Conservation (phyloP, 495 filamentous ascomycete species). For the Penicillium parvum region DNA sequence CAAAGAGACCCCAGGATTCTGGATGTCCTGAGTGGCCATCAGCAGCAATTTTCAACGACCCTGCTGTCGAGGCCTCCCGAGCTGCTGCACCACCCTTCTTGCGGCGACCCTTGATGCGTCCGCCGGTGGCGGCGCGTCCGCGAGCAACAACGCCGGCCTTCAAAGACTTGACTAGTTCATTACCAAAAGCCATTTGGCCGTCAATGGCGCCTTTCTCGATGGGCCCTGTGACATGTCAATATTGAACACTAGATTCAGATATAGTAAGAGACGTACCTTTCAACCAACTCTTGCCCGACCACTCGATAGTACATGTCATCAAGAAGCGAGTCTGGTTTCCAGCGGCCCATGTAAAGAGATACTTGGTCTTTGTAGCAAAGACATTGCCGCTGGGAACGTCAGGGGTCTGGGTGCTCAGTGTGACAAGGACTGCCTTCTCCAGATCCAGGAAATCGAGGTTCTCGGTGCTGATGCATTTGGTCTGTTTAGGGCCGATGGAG, state of each 20-base stretch:
- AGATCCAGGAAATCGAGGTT: slow-evolving; percentile 76
- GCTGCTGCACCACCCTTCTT: slow-evolving; percentile 50
- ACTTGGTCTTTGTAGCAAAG: slow-evolving; percentile 87
- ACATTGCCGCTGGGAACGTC: slow-evolving; percentile 94
- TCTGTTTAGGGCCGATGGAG: slow-evolving; percentile 87
- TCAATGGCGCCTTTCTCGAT: slow-evolving; percentile 96
- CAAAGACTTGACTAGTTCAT: slow-evolving; percentile 68
- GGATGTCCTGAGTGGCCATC: slow-evolving; percentile 35
- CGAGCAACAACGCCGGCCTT: slow-evolving; percentile 66
- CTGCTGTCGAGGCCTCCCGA: slow-evolving; percentile 29
- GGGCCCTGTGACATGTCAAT: slow-evolving; percentile 55
- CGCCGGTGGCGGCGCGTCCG: slow-evolving; percentile 37
- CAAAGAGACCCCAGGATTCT: slow-evolving; percentile 73
- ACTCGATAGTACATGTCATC: slow-evolving; percentile 86
- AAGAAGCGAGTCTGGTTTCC: slow-evolving; percentile 78
- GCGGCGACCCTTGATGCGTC: slow-evolving; percentile 45
- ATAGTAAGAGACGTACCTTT: slow-evolving; percentile 60
- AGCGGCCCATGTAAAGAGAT: slow-evolving; percentile 88
- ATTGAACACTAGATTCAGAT: not conserved
- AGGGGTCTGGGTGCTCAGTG: slow-evolving; percentile 78
- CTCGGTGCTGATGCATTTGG: slow-evolving; percentile 88
- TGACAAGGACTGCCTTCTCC: slow-evolving; percentile 78
- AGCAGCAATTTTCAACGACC: slow-evolving; percentile 42
- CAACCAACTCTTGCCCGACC: slow-evolving; percentile 96
- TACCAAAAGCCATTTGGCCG: slow-evolving; percentile 76